phyloP scores from a whole-genome alignment of 2,329 filamentous ascomycete species.

The Xylariaceae sp. region DNA sequence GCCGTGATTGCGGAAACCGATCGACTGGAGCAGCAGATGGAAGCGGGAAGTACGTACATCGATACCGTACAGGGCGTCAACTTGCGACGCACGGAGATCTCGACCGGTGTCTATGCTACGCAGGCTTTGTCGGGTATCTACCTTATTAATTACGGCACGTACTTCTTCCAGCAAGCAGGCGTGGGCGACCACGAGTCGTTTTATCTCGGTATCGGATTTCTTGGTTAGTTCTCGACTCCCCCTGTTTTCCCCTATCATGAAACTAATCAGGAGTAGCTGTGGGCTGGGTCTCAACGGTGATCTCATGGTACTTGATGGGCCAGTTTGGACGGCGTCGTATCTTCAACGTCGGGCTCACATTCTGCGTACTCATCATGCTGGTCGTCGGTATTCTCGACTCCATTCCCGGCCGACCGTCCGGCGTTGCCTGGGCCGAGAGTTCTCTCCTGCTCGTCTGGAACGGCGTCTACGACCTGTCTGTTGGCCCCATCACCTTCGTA shows the following conservation, averaged over 20 bases:
- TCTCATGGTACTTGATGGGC: slow-evolving; percentile 48
- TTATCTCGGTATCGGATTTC: slow-evolving; percentile 49
- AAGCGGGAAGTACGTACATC: slow-evolving; percentile 43
- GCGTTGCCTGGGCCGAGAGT: slow-evolving; percentile 44
- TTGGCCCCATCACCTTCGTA: slow-evolving; percentile 47
- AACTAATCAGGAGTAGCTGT: slow-evolving; percentile 33
- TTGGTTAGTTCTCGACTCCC: slow-evolving; percentile 29
- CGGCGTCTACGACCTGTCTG: slow-evolving; percentile 47
- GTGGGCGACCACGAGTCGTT: slow-evolving; percentile 45
- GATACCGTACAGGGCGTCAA: slow-evolving; percentile 48
- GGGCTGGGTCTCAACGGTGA: slow-evolving; percentile 48
- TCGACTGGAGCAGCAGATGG: slow-evolving; percentile 47
- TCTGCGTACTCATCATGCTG: slow-evolving; percentile 42
- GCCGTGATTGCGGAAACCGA: slow-evolving; percentile 55
- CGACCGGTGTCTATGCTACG: slow-evolving; percentile 57
- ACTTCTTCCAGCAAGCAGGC: slow-evolving; percentile 55
- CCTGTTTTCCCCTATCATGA: neutral
- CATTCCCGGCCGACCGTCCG: slow-evolving; percentile 37
- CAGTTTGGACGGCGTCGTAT: slow-evolving; percentile 48
- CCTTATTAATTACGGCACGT: slow-evolving; percentile 60
- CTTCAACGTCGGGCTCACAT: slow-evolving; percentile 43
- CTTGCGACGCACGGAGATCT: slow-evolving; percentile 50
- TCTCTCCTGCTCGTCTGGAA: slow-evolving; percentile 48
- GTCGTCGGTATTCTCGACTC: slow-evolving; percentile 44
- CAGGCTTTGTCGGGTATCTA: slow-evolving; percentile 61